A percentile compares a stretch with the other conserved stretches of the same genome.
phyloP scores from a whole-genome alignment of 306 rosid genomes.

The Alnus rubra region DNA sequence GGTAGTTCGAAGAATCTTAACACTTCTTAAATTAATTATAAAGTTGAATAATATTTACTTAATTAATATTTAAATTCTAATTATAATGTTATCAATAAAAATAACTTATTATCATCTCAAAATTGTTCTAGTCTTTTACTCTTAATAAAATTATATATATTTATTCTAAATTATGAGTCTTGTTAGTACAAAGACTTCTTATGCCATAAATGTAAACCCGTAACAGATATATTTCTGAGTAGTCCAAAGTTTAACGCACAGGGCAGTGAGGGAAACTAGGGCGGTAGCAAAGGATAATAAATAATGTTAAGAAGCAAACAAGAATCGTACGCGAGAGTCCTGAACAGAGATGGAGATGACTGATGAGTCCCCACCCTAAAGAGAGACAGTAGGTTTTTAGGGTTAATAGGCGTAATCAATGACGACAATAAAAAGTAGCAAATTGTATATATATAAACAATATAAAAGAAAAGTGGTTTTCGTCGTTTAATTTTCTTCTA shows the following conservation, averaged over 20 bases:
- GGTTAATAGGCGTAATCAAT: constrained; percentile 36
- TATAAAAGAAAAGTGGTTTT: constrained; percentile 10
- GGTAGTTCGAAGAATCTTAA: too few species aligned
- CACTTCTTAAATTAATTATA: too few species aligned
- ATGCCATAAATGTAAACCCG: too few species aligned
- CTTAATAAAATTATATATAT: too few species aligned
- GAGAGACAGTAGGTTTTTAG: constrained; percentile 16
- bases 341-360: constrained; percentile 2
- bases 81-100: too few species aligned
- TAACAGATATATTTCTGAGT: not conserved
- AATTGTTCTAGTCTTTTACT: too few species aligned
- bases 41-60: too few species aligned
- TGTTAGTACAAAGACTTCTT: too few species aligned
- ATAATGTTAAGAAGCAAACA: constrained; percentile 2
- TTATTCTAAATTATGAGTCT: too few species aligned
- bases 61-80: too few species aligned
- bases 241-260: not conserved
- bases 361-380: constrained; percentile 30
- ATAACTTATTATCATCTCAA: too few species aligned
- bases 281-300: not conserved
- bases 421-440: constrained; percentile 28
- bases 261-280: not conserved
- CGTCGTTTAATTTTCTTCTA: constrained; percentile 16
- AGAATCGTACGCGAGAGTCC: constrained; percentile 13
- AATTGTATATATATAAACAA: not conserved